Conservation (phyloP, 176 grass and related monocot species). For the Oryza nivara region DNA sequence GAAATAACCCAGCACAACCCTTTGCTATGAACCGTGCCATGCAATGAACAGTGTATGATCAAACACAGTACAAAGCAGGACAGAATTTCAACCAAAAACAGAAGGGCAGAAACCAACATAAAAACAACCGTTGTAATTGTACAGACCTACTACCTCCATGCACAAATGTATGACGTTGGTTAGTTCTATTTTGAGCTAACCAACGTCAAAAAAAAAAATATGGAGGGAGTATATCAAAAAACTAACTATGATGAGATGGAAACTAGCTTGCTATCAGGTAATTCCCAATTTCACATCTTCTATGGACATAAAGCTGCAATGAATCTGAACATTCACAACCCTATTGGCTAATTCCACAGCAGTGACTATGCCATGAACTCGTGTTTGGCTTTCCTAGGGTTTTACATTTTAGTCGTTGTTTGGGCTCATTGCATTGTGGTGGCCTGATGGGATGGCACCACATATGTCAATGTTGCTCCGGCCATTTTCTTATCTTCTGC, state of each 20-base stretch:
- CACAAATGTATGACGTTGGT: too few species aligned
- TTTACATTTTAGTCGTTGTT: too few species aligned
- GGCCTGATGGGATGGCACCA: not conserved
- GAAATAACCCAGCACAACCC: not conserved
- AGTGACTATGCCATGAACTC: too few species aligned
- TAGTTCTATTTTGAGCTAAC: too few species aligned
- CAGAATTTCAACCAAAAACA: not conserved
- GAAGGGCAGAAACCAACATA: not conserved
- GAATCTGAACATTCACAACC: not conserved
- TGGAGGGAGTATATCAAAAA: not conserved
- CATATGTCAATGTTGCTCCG: not conserved
- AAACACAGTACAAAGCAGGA: not conserved
- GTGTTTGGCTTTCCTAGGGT: too few species aligned
- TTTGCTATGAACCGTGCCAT: not conserved
- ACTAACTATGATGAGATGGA: not conserved
- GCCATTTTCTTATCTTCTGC: not conserved
- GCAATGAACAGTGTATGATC: not conserved
- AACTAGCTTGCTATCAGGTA: not conserved
- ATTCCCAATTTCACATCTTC: not conserved
- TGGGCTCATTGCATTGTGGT: not conserved
- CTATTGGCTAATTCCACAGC: not conserved
- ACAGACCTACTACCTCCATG: not conserved
- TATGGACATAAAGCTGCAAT: not conserved
- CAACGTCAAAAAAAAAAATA: too few species aligned
- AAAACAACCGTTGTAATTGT: not conserved